Percentiles rank a stretch among this genome's conserved stretches.
These are phyloP conservation scores for Euphrasia arctica DNA, from an alignment of 305 asterid species.

Conservation along the genomic window DNA sequence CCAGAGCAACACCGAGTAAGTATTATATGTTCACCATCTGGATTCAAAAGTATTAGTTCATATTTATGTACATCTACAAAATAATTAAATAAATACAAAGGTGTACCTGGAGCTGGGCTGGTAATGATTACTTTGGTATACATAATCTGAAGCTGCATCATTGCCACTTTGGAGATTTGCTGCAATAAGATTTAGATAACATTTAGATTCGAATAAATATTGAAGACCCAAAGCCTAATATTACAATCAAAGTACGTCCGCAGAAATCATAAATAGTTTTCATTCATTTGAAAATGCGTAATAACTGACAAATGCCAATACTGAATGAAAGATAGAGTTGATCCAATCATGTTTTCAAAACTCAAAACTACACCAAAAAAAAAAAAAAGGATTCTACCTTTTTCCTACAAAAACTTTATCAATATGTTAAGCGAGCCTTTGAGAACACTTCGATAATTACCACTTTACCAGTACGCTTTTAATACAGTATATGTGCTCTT, in stretches of 20 bases:
- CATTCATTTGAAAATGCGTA: slow-evolving; percentile 3
- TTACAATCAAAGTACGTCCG: not conserved
- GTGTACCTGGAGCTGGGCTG: slow-evolving; percentile 22
- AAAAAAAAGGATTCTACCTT: not conserved
- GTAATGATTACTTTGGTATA: slow-evolving; percentile 11
- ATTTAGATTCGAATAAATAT: not conserved
- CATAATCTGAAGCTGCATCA: slow-evolving; percentile 17
- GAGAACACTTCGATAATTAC: too few relatives aligned
- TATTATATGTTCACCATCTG: not conserved
- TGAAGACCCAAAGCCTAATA: not conserved
- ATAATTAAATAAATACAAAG: not conserved
- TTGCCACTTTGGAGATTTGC: slow-evolving; percentile 26
- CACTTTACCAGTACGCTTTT: too few relatives aligned
- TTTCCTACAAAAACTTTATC: not conserved
- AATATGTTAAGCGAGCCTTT: not conserved
- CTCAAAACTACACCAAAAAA: too few relatives aligned
- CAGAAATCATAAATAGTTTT: slow-evolving; percentile 6
- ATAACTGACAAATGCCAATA: not conserved
- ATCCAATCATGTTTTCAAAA: slow-evolving; percentile 1
- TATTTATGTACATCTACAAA: not conserved
- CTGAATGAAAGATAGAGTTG: not conserved
- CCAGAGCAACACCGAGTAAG: not conserved
- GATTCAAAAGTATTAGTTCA: not conserved
- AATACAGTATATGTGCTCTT: not conserved
- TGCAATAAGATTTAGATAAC: slow-evolving; percentile 16